These are phyloP conservation scores for Amyloporia xantha DNA, from an alignment of 768 basidiomycete species.

Conservation along the genomic window DNA sequence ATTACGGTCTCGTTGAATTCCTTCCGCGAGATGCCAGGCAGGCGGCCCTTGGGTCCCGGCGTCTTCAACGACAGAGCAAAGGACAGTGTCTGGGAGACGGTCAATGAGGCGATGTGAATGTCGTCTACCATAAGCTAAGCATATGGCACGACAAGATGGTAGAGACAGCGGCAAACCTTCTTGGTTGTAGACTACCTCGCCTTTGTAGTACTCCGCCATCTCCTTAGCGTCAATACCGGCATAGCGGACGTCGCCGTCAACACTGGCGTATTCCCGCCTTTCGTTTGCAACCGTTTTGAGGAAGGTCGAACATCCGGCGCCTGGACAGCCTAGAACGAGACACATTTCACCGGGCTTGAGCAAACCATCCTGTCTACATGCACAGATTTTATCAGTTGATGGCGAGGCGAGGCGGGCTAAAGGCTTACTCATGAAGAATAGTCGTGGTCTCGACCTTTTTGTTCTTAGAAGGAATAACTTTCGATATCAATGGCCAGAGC, in stretches of 20 bases:
- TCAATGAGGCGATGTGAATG: conserved; percentile 75
- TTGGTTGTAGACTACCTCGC: conserved; percentile 74
- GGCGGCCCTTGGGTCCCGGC: conserved; percentile 65
- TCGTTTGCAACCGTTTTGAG: conserved; percentile 79
- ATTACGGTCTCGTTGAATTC: conserved; percentile 52
- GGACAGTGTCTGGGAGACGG: conserved; percentile 71
- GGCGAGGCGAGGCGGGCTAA: too few relatives aligned
- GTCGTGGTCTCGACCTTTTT: conserved; percentile 34
- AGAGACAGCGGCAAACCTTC: too few relatives aligned
- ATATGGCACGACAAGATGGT: too few relatives aligned
- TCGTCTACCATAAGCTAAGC: too few relatives aligned
- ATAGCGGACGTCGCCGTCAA: conserved; percentile 73
- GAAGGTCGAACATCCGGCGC: conserved; percentile 82
- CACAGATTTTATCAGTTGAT: conserved; percentile 22
- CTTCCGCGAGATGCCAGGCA: conserved; percentile 58
- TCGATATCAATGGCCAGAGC: conserved; percentile 36
- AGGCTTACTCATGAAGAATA: conserved; percentile 51
- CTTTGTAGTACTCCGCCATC: conserved; percentile 71
- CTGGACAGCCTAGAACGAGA: conserved; percentile 79
- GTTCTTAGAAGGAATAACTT: conserved; percentile 31
- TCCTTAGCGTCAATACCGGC: conserved; percentile 72
- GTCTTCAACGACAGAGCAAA: conserved; percentile 71
- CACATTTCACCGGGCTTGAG: conserved; percentile 84
- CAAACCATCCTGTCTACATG: conserved; percentile 61
- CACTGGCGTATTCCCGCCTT: conserved; percentile 52